Evolutionary conservation across 2,329 filamentous ascomycete genomes (phyloP).

Genomic region (Neocucurbitaria cava): DNA sequence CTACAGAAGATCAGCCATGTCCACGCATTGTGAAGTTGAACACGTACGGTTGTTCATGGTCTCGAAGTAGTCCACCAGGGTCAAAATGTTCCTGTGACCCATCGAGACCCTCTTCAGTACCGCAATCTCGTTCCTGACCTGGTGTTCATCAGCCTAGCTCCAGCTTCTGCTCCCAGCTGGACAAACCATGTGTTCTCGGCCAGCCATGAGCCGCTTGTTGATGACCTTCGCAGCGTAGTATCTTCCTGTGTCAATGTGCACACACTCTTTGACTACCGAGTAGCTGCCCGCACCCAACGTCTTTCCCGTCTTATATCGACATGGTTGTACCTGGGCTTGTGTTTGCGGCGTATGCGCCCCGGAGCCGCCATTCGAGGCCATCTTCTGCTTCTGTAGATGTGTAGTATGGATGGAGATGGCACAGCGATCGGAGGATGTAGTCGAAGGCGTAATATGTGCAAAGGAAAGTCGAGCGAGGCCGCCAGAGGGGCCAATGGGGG

Average conservation of each 20-base stretch:
- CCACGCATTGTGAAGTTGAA: background rate
- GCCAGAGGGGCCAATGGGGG: constrained; percentile 7
- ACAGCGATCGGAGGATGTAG: background rate
- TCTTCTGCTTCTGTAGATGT: constrained; percentile 1
- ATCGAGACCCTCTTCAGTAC: constrained; percentile 98
- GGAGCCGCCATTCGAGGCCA: constrained; percentile 44
- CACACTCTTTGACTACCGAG: constrained; percentile 98
- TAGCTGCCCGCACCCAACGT: constrained; percentile 96
- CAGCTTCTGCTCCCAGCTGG: background rate
- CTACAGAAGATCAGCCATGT: constrained; percentile 46
- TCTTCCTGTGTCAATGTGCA: constrained; percentile 95
- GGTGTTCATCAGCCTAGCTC: constrained; percentile 14
- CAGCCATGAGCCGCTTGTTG: constrained; percentile 97
- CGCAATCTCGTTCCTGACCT: constrained; percentile 98
- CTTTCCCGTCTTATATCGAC: constrained; percentile 98
- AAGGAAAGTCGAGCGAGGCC: constrained; percentile 1
- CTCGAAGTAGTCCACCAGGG: constrained; percentile 98
- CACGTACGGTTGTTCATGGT: constrained; percentile 91
- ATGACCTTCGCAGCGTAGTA: constrained; percentile 99
- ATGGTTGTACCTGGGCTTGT: constrained; percentile 79
- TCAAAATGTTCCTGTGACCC: constrained; percentile 98
- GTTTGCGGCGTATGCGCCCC: constrained; percentile 41
- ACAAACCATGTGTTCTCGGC: constrained; percentile 93
- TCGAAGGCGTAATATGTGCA: background rate
- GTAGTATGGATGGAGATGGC: background rate